Conservation (phyloP, 106 monocot genomes). For the Alisma plantagoaquatica region DNA sequence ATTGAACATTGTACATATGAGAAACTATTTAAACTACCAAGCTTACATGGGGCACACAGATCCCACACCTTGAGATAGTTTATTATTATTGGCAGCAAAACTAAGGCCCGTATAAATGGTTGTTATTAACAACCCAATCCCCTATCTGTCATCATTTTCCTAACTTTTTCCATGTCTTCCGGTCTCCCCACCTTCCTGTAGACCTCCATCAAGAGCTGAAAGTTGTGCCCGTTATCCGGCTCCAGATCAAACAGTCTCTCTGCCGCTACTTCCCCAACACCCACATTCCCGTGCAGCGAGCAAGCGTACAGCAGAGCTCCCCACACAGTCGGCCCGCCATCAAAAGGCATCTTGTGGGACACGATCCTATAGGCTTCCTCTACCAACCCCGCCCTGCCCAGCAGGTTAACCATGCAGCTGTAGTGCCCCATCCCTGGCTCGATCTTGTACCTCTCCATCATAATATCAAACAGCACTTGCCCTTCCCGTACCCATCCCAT, state of each 20-base stretch:
- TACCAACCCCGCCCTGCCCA: constrained; percentile 60
- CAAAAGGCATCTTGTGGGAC: constrained; percentile 21
- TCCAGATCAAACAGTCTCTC: constrained; percentile 71
- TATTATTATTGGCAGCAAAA: too few species aligned
- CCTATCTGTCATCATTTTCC: constrained; percentile 49
- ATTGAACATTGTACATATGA: too few species aligned
- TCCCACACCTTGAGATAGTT: too few species aligned
- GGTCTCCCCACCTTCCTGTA: constrained; percentile 32
- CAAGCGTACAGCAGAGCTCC: constrained; percentile 66
- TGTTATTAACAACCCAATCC: constrained; percentile 29
- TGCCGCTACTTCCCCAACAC: constrained; percentile 45
- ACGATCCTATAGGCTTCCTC: constrained; percentile 57
- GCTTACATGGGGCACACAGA: too few species aligned
- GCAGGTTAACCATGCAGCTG: constrained; percentile 74
- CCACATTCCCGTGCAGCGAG: constrained; percentile 44
- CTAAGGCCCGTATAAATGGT: too few species aligned
- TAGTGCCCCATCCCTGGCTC: constrained; percentile 53
- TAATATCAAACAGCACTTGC: constrained; percentile 32
- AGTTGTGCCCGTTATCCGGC: constrained; percentile 77
- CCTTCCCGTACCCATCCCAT: constrained; percentile 53
- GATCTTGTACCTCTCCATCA: constrained; percentile 44
- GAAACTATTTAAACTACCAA: too few species aligned
- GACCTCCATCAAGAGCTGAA: constrained; percentile 57
- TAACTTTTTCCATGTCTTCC: constrained; percentile 42
- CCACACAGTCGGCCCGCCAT: constrained; percentile 49